A percentile compares a stretch with the other conserved stretches of the same genome.
Conservation (phyloP, 2,329 filamentous ascomycete genomes). For the Capronia americana region DNA sequence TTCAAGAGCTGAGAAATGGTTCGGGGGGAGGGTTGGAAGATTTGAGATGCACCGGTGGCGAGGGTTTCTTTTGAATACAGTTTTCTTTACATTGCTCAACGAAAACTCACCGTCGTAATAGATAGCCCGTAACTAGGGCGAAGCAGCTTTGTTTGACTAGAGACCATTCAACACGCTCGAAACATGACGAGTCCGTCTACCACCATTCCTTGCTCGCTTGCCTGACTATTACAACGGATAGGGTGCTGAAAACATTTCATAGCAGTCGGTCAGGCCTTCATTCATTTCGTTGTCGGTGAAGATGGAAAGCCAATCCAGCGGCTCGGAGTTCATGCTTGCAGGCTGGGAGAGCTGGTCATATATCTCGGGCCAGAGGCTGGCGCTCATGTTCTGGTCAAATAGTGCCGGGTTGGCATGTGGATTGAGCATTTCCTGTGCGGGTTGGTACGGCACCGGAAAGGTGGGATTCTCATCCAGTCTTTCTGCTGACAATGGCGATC, state of each 20-base stretch:
- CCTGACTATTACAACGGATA: too few species aligned
- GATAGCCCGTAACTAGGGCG: too few species aligned
- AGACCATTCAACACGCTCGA: too few species aligned
- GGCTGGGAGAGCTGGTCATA: background rate
- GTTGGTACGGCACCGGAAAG: background rate
- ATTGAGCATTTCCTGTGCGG: background rate
- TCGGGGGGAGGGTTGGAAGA: background rate
- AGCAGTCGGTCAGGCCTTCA: conserved; percentile 7
- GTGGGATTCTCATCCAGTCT: background rate
- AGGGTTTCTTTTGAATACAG: too few species aligned
- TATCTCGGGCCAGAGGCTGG: background rate
- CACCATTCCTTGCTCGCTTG: too few species aligned
- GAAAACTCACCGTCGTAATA: too few species aligned
- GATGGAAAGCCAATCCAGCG: conserved; percentile 10
- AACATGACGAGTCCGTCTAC: too few species aligned
- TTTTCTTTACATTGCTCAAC: too few species aligned
- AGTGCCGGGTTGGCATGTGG: background rate
- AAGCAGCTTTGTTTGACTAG: too few species aligned
- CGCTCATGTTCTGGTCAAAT: background rate
- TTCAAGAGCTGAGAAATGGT: conserved; percentile 5
- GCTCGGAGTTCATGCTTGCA: conserved; percentile 1
- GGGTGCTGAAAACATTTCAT: conserved; percentile 11
- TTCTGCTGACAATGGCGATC: background rate
- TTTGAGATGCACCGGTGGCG: too few species aligned
- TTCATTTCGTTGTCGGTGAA: background rate